Base-by-base conservation (phyloP, 2,329 filamentous ascomycete species). In the Graphilbum fragrans region DNA sequence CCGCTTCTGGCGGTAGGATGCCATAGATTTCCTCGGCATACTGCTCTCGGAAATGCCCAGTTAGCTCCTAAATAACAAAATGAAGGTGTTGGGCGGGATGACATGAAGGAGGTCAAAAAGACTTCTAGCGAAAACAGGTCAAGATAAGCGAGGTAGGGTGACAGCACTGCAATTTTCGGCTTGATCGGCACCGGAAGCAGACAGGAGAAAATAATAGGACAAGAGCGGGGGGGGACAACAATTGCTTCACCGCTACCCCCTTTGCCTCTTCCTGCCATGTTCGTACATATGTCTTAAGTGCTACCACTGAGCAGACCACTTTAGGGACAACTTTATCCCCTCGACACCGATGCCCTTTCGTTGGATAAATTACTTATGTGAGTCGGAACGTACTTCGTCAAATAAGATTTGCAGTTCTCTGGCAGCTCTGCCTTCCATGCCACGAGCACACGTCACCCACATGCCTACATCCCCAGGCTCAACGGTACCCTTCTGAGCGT, bases 391-490 rank as follows among this genome's bases (percentile, higher is more conserved):
- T 59, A 83, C 80, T 63, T 82, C 70, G 35, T 80, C 69, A 52
- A 86, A 82, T 19, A 87, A 61, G 44, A 71, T 61, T 43, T 67
- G 68, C 47, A 87, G 67, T 55, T 90, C 84, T 38, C 69, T 65
- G 3, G 82, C 70, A 14, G 82, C 81, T 58, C 78, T 81, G 34
- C 66, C 67, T 59, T 85, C 82, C 63, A 82, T 80, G 49, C 75
- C 74, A 54, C 80, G 73, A 39, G 80, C 76, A 55, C 82, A 88
- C 0, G 83, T 87, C 22, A 80, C 79, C 82, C 82, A 90, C 44
- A 90, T 77, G 5, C 84, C 84, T 40, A 70, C 65, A 52, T 87
- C 81, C 5, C 82, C 82, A 5, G 80, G 65, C 50, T 83, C 74
- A 37, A 87, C 59, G 12, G 58, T 55, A 32, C 59, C 65, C 33